Evolutionary conservation across 257 asterid genomes (phyloP).

Genomic region (Solanum ahanhuiri): DNA sequence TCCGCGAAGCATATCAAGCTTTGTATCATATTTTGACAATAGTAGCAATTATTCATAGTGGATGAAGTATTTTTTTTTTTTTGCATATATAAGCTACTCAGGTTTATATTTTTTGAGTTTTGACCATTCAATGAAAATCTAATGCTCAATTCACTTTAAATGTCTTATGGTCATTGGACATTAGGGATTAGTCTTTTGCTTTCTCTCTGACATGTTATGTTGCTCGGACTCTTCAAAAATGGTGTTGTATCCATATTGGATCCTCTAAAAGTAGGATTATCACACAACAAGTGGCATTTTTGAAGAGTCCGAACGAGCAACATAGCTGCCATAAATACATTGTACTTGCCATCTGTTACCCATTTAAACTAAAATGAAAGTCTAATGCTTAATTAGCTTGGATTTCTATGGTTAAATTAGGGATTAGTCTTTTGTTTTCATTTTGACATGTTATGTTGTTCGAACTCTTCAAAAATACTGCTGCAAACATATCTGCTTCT

Average conservation of each 20-base stretch:
- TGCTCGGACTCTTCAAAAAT: background rate
- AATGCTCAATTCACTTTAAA: background rate
- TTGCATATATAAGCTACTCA: constrained; percentile 5
- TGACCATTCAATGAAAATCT: background rate
- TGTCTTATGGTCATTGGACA: background rate
- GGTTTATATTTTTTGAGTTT: constrained; percentile 5
- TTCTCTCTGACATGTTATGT: background rate
- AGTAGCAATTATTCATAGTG: constrained; percentile 13
- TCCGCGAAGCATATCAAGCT: constrained; percentile 36
- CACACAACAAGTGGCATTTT: background rate
- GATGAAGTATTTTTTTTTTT: constrained; percentile 5
- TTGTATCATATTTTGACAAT: constrained; percentile 25
- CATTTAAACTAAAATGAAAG: background rate
- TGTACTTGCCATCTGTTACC: background rate
- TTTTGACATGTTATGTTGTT: background rate
- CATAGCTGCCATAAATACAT: background rate
- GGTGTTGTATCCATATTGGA: background rate
- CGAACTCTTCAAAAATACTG: background rate
- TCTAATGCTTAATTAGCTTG: background rate
- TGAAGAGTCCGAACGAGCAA: background rate
- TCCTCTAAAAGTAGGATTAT: background rate
- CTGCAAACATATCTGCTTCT: rapidly evolving
- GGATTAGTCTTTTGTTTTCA: background rate
- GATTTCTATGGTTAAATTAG: background rate
- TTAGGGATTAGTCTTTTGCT: background rate